Conservation (phyloP, 495 filamentous ascomycete species). For the Physcia stellaris region DNA sequence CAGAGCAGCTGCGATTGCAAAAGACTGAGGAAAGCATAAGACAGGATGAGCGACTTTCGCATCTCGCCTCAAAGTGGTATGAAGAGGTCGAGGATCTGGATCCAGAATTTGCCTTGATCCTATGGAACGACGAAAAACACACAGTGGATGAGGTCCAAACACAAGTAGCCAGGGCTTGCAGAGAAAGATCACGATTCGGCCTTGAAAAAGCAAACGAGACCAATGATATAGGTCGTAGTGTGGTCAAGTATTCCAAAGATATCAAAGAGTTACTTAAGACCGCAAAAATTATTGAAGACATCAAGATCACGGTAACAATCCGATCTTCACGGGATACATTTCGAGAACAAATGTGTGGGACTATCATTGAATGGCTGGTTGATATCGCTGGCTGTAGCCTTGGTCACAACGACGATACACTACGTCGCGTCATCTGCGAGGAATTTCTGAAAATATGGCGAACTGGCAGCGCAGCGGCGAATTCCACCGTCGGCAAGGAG, state of each 20-base stretch:
- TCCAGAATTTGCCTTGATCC: constrained; percentile 69
- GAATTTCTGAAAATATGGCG: constrained; percentile 81
- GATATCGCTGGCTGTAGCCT: constrained; percentile 88
- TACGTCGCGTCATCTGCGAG: constrained; percentile 73
- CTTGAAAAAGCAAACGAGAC: constrained; percentile 69
- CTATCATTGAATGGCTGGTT: constrained; percentile 91
- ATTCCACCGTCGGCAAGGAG: constrained; percentile 72
- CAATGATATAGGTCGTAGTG: constrained; percentile 70
- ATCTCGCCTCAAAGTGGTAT: constrained; percentile 62
- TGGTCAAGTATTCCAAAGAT: constrained; percentile 61
- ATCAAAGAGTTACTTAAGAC: constrained; percentile 57
- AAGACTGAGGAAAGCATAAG: constrained; percentile 70
- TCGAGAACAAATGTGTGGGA: constrained; percentile 93
- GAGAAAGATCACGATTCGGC: constrained; percentile 52
- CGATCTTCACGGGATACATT: constrained; percentile 89
- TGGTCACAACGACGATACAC: constrained; percentile 62
- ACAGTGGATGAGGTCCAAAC: constrained; percentile 82
- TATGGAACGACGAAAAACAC: constrained; percentile 99
- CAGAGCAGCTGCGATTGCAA: constrained; percentile 76
- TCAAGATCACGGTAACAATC: constrained; percentile 92
- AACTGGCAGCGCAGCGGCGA: constrained; percentile 70
- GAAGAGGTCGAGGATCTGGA: constrained; percentile 40
- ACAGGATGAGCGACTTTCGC: constrained; percentile 67
- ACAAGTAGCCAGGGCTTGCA: constrained; percentile 84
- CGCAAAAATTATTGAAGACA: constrained; percentile 77